Evolutionary conservation across 345 rosid species (phyloP), one percentile per base, ranked within the genome.

Genomic region (Pistacia integerrima): DNA sequence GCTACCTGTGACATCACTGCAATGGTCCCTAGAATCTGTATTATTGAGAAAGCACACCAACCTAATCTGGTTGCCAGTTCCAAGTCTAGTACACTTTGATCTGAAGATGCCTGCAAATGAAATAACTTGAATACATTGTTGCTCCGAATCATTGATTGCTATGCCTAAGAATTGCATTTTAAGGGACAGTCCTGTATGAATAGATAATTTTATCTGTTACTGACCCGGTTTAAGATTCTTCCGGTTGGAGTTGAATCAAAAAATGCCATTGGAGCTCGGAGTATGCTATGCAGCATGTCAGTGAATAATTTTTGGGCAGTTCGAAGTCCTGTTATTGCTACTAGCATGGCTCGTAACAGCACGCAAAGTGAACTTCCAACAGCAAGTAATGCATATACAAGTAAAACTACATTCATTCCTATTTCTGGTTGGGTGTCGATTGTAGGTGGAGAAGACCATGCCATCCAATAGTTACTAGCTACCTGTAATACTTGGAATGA

Each of bases 191-290:
- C 16, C 55, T 11, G 17, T 10, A 11, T 11, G 17, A 51, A 51
- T 41, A 41, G 46, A 41, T 41, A 8, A 22, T 51, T 52, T 46
- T 51, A 44, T 36, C 18, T 63, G 59, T 63, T 30, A 77, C 93
- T 88, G 22, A 94, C 98, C 82, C 98, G 87, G 79, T 93, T 94
- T 83, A 94, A 84, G 82, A 94, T 94, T 86, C 98, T 88, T 80
- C 98, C 97, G 18, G 94, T 82, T 56, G 97, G 98, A 77, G 98
- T 94, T 80, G 98, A 91, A 74, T 94, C 98, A 66, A 94, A 94
- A 77, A 94, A 94, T 52, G 97, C 79, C 98, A 94, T 93, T 2
- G 98, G 98, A 78, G 98, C 91, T 73, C 91, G 84, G 78, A 90
- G 64, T 38, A 94, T 63, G 78, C 91, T 91, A 11, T 76, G 86